Evolutionary conservation across 2,329 filamentous ascomycete genomes (phyloP).

Genomic region (Epichloe elymi): DNA sequence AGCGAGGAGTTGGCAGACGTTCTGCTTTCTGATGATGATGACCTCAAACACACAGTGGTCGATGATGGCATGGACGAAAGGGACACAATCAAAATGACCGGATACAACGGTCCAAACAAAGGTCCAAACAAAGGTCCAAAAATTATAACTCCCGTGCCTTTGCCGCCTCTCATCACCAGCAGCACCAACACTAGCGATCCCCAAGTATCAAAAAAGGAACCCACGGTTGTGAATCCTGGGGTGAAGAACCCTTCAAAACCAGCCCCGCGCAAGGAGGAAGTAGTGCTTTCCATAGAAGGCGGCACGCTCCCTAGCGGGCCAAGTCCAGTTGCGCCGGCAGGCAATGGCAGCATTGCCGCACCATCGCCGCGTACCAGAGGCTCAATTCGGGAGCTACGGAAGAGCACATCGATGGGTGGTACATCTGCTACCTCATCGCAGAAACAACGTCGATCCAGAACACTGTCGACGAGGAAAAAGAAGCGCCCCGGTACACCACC

Average conservation of each 20-base stretch:
- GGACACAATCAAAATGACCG: too few relatives aligned
- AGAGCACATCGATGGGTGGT: background rate
- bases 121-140: background rate
- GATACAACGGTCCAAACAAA: background rate
- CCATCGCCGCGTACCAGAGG: background rate
- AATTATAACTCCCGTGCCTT: conserved; percentile 2
- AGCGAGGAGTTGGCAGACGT: background rate
- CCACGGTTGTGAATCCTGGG: background rate
- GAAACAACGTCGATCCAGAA: background rate
- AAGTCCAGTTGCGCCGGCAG: background rate
- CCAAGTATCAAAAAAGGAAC: background rate
- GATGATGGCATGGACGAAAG: background rate
- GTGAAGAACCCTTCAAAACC: background rate
- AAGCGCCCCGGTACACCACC: background rate
- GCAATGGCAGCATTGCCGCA: background rate
- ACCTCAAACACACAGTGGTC: background rate
- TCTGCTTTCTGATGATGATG: background rate
- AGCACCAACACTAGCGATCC: background rate
- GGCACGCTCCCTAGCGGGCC: background rate
- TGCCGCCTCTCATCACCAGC: background rate
- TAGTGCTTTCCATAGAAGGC: conserved; percentile 3
- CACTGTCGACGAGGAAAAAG: conserved; percentile 1
- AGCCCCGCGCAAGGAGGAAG: background rate
- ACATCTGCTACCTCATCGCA: background rate
- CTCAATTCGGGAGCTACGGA: background rate